These are phyloP conservation scores for Beauveria australis DNA, from an alignment of 2,329 filamentous ascomycete species.

Conservation along the genomic window DNA sequence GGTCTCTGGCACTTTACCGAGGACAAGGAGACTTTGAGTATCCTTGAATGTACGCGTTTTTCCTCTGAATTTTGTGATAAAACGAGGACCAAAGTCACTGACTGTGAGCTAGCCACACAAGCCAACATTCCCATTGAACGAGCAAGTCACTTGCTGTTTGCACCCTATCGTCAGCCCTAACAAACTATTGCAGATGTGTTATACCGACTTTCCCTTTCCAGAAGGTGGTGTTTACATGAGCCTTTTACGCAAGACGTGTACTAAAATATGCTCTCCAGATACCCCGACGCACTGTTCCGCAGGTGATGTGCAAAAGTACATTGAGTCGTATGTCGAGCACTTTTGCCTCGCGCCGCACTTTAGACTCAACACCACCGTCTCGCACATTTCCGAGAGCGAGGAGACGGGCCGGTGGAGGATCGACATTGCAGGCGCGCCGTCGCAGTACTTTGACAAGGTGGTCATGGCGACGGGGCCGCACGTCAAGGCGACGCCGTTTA, in stretches of 20 bases:
- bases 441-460: constrained; percentile 29
- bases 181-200: constrained; percentile 21
- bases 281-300: constrained; percentile 18
- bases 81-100: background rate
- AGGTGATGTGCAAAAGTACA: constrained; percentile 22
- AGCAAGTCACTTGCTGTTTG: constrained; percentile 11
- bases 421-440: constrained; percentile 18
- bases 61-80: accelerated
- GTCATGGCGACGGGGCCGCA: constrained; percentile 27
- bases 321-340: constrained; percentile 25
- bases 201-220: constrained; percentile 28
- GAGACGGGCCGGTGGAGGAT: constrained; percentile 20
- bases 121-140: constrained; percentile 26
- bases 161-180: background rate
- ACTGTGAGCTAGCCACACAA: constrained; percentile 18
- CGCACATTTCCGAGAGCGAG: constrained; percentile 15
- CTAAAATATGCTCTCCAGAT: background rate
- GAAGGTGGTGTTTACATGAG: constrained; percentile 1
- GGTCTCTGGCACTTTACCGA: constrained; percentile 37
- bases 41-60: background rate
- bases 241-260: background rate
- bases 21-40: constrained; percentile 15
- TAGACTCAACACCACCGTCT: constrained; percentile 20
- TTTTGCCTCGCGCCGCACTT: constrained; percentile 21
- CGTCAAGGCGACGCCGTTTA: constrained; percentile 26